Percentiles rank a stretch among this genome's conserved stretches.
These are phyloP conservation scores for Echeveria elegans DNA, from an alignment of 164 flowering plant genomes.

Conservation along the genomic window DNA sequence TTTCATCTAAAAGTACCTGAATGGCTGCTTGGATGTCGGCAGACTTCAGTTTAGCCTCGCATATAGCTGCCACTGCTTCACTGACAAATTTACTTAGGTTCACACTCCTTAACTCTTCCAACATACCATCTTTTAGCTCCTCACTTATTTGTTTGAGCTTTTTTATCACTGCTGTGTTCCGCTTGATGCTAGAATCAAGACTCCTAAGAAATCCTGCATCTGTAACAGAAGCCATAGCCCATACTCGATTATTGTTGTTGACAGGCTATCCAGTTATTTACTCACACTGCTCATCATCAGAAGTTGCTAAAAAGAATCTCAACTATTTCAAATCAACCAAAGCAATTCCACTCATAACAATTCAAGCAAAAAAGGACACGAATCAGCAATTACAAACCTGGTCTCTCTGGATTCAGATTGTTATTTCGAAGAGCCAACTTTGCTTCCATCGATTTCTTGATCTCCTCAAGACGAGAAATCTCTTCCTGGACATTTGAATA, in stretches of 20 bases:
- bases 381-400: constrained; percentile 38
- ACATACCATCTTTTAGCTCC: constrained; percentile 77
- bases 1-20: constrained; percentile 43
- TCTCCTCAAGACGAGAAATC: constrained; percentile 71
- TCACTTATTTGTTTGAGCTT: constrained; percentile 92
- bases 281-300: neutral
- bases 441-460: constrained; percentile 73
- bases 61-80: constrained; percentile 94
- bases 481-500: constrained; percentile 46
- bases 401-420: constrained; percentile 86
- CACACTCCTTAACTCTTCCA: constrained; percentile 77
- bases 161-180: constrained; percentile 92
- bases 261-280: neutral
- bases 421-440: constrained; percentile 71
- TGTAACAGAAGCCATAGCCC: constrained; percentile 20
- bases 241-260: neutral
- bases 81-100: constrained; percentile 96
- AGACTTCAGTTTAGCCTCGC: constrained; percentile 82
- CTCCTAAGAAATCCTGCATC: constrained; percentile 82
- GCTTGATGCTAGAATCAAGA: constrained; percentile 89
- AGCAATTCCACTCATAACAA: neutral
- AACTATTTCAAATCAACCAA: neutral
- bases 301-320: too few species aligned
- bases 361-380: neutral
- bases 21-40: constrained; percentile 94